phyloP scores from a whole-genome alignment of 352 stramenopile species.

The Globisporangium spinosum region DNA sequence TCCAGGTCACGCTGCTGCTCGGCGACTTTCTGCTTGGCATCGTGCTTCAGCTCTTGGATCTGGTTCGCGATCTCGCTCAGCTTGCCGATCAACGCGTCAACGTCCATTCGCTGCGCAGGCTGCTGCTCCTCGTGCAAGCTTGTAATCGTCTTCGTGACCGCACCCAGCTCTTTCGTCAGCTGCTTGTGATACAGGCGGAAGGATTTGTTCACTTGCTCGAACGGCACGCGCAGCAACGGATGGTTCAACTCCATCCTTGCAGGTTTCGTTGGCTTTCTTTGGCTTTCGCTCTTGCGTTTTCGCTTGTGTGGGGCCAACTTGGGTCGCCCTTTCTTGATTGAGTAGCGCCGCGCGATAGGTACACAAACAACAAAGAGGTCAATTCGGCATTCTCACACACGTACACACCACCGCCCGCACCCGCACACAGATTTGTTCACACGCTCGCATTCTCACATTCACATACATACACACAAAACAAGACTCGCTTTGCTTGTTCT shows the following conservation, averaged over 20 bases:
- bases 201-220: constrained; percentile 68
- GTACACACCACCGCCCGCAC: background rate
- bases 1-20: constrained; percentile 58
- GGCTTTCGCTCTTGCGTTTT: background rate
- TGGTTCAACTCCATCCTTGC: constrained; percentile 59
- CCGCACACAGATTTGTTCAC: no score
- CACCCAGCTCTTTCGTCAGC: constrained; percentile 56
- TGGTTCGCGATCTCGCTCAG: constrained; percentile 40
- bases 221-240: constrained; percentile 69
- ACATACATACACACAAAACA: background rate
- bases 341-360: constrained; percentile 6
- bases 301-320: background rate
- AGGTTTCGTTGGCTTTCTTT: background rate
- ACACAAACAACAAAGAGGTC: constrained; percentile 6
- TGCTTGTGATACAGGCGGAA: constrained; percentile 84
- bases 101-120: constrained; percentile 51
- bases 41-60: constrained; percentile 45
- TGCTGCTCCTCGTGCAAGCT: constrained; percentile 53
- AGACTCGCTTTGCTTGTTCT: background rate
- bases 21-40: constrained; percentile 37
- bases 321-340: constrained; percentile 2
- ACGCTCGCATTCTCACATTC: background rate
- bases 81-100: constrained; percentile 52
- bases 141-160: constrained; percentile 43
- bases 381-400: constrained; percentile 4